Evolutionary conservation across 2,329 filamentous ascomycete genomes (phyloP).

Genomic region (Myriosclerotinia curreyana): DNA sequence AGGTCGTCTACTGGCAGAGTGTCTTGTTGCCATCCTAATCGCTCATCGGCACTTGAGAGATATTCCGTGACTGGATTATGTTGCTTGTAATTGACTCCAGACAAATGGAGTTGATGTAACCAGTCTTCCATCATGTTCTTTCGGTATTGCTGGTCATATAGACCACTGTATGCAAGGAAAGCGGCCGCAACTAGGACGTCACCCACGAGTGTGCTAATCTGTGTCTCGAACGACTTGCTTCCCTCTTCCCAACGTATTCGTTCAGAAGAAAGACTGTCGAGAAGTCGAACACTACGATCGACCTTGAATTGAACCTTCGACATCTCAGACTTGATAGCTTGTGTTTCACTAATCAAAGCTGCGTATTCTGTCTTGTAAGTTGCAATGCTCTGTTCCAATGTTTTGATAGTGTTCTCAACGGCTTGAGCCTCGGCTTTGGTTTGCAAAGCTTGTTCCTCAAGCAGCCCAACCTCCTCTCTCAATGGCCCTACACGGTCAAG

Average conservation of each 20-base stretch:
- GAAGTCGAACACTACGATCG: slow-evolving; percentile 86
- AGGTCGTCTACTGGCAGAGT: slow-evolving; percentile 92
- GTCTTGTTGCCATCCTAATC: slow-evolving; percentile 92
- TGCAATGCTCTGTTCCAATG: slow-evolving; percentile 84
- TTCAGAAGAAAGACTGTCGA: slow-evolving; percentile 94
- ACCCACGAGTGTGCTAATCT: slow-evolving; percentile 93
- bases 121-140: slow-evolving; percentile 98
- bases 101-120: slow-evolving; percentile 87
- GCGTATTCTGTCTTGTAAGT: slow-evolving; percentile 97
- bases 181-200: slow-evolving; percentile 96
- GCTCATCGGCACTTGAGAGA: slow-evolving; percentile 91
- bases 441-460: slow-evolving; percentile 84
- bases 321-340: slow-evolving; percentile 98
- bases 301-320: slow-evolving; percentile 95
- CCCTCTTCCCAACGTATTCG: slow-evolving; percentile 92
- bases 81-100: slow-evolving; percentile 89
- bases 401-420: slow-evolving; percentile 80
- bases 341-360: slow-evolving; percentile 90
- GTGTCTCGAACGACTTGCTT: slow-evolving; percentile 96
- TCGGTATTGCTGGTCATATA: slow-evolving; percentile 97
- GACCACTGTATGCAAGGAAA: slow-evolving; percentile 92
- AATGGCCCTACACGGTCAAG: slow-evolving; percentile 90
- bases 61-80: slow-evolving; percentile 96
- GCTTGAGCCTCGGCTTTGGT: slow-evolving; percentile 92
- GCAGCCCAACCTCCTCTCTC: slow-evolving; percentile 79